Evolutionary conservation across 768 basidiomycete genomes (phyloP).

Genomic region (Collybia nuda): DNA sequence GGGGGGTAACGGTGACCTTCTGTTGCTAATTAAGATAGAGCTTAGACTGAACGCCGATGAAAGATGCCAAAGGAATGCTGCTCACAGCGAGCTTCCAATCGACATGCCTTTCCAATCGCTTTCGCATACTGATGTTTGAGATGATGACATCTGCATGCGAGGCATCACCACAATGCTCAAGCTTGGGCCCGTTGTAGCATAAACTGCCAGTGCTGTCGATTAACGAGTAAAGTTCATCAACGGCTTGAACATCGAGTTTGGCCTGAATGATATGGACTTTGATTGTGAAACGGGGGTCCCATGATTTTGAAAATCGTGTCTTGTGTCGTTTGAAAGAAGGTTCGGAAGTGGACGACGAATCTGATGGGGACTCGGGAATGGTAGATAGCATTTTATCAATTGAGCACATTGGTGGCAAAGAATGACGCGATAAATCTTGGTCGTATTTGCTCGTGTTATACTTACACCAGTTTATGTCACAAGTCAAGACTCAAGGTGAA

Average conservation of each 20-base stretch:
- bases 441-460: not conserved
- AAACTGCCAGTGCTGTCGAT: conserved; percentile 24
- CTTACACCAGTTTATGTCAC: too few relatives aligned
- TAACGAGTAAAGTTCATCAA: conserved; percentile 34
- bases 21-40: conserved; percentile 41
- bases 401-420: not conserved
- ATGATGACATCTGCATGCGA: conserved; percentile 64
- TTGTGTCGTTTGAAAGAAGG: not conserved
- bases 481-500: too few relatives aligned
- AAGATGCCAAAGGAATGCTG: not conserved
- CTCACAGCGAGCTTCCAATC: conserved; percentile 65
- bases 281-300: conserved; percentile 1
- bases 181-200: conserved; percentile 4
- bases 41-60: too few relatives aligned
- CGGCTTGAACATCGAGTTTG: conserved; percentile 30
- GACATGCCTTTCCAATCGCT: conserved; percentile 70
- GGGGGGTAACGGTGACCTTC: conserved; percentile 68
- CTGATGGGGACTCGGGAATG: not conserved
- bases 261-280: conserved; percentile 37
- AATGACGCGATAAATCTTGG: not conserved
- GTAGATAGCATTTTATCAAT: too few relatives aligned
- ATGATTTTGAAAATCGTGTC: too few relatives aligned
- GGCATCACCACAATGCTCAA: conserved; percentile 37
- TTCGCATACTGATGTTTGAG: conserved; percentile 64
- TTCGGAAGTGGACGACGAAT: not conserved